Percentiles rank a stretch among this genome's conserved stretches.
phyloP scores from a whole-genome alignment of 2,329 filamentous ascomycete genomes.

The Akanthomyces muscarius region DNA sequence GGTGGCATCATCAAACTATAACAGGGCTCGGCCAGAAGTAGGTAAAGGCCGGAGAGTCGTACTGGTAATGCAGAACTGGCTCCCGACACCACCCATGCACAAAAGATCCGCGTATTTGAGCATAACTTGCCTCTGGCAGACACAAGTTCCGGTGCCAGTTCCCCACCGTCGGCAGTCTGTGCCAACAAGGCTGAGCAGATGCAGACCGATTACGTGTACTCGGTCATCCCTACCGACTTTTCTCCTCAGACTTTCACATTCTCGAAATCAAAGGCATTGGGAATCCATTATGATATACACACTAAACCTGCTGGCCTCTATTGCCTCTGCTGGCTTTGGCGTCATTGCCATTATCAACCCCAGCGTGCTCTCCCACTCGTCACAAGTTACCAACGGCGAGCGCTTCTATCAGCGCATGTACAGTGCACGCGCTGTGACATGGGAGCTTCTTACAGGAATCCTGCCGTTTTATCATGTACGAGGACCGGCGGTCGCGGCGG shows the following conservation, averaged over 20 bases:
- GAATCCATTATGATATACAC: background rate
- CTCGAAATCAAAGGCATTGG: too few species aligned
- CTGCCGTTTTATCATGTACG: background rate
- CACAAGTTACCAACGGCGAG: background rate
- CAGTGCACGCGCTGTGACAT: background rate
- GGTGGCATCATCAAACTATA: too few species aligned
- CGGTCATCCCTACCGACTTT: too few species aligned
- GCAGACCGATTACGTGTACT: too few species aligned
- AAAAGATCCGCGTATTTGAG: constrained; percentile 2
- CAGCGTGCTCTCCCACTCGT: background rate
- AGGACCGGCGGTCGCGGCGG: background rate
- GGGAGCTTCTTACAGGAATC: background rate
- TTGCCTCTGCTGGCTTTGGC: background rate
- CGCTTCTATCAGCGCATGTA: background rate
- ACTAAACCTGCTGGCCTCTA: background rate
- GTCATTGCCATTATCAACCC: background rate
- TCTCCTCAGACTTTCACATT: too few species aligned
- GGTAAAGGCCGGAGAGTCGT: too few species aligned
- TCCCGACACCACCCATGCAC: background rate
- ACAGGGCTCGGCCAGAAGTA: too few species aligned
- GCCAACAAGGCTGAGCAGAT: too few species aligned
- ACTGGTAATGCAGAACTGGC: too few species aligned
- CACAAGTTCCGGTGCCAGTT: constrained; percentile 3
- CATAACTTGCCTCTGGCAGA: background rate
- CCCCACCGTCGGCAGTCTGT: background rate